These are phyloP conservation scores for Circinella umbellata DNA, from an alignment of 371 early-diverging fungal genomes.

Conservation along the genomic window DNA sequence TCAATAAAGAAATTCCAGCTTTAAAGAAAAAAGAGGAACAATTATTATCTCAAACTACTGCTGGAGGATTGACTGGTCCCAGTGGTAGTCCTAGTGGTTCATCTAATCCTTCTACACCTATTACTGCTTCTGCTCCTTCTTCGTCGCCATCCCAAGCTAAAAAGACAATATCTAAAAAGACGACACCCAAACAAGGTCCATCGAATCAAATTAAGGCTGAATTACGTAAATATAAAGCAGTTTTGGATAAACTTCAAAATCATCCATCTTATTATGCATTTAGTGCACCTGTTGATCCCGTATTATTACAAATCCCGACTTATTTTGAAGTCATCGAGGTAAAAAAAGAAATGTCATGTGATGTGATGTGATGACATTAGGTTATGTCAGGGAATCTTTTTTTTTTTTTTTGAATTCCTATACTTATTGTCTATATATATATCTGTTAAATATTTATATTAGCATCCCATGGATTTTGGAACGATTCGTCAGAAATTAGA, in stretches of 20 bases:
- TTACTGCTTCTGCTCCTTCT: no score
- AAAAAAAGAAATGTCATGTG: neutral
- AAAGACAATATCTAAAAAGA: neutral
- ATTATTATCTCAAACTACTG: constrained; percentile 7
- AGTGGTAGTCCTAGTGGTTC: neutral
- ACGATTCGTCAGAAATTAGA: constrained; percentile 34
- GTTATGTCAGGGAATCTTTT: neutral
- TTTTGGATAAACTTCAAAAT: constrained; percentile 32
- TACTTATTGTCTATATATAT: constrained; percentile 22
- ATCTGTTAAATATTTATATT: constrained; percentile 61
- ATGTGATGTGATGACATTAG: no score
- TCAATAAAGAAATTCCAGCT: constrained; percentile 53
- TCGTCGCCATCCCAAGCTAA: neutral
- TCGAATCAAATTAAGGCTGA: constrained; percentile 22
- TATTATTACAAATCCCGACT: constrained; percentile 26
- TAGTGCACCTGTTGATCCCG: constrained; percentile 30
- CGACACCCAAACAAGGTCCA: neutral
- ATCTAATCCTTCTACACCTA: no score
- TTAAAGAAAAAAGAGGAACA: constrained; percentile 36
- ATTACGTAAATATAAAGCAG: constrained; percentile 34
- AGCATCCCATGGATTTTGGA: constrained; percentile 45
- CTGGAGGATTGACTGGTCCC: neutral
- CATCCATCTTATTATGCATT: constrained; percentile 35
- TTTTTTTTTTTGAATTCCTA: neutral
- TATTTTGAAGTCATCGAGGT: constrained; percentile 78